These are phyloP conservation scores for Ampelomyces quisqualis DNA, from an alignment of 2,329 filamentous ascomycete species.

Conservation along the genomic window DNA sequence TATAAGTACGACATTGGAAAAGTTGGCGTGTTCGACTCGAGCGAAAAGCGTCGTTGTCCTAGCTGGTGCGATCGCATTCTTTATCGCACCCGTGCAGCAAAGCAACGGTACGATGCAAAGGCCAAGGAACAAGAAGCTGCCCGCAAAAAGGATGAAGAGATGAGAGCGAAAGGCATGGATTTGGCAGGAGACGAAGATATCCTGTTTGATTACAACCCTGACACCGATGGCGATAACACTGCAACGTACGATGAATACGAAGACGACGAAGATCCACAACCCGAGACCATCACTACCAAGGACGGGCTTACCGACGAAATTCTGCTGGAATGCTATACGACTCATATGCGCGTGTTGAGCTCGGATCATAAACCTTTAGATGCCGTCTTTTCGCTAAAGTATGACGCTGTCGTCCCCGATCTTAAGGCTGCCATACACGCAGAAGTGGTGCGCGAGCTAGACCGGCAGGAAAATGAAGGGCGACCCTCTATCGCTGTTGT, in stretches of 20 bases:
- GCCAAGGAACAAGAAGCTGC: constrained; percentile 65
- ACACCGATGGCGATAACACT: constrained; percentile 64
- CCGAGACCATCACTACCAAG: constrained; percentile 57
- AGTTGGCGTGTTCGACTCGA: constrained; percentile 87
- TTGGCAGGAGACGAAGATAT: constrained; percentile 76
- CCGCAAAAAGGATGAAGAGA: constrained; percentile 75
- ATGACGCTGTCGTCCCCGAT: constrained; percentile 81
- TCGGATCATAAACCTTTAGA: constrained; percentile 94
- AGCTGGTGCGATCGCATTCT: constrained; percentile 97
- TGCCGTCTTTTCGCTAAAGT: constrained; percentile 79
- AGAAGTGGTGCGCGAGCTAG: constrained; percentile 83
- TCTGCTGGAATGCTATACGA: constrained; percentile 69
- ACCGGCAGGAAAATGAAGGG: constrained; percentile 88
- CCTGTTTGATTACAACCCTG: constrained; percentile 87
- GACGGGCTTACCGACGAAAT: constrained; percentile 60
- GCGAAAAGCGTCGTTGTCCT: constrained; percentile 87
- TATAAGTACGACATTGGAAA: constrained; percentile 99
- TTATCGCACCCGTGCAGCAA: constrained; percentile 74
- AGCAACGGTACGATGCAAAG: constrained; percentile 64
- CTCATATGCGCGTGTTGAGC: constrained; percentile 84
- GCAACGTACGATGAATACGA: constrained; percentile 41
- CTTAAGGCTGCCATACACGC: constrained; percentile 80
- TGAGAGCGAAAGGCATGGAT: constrained; percentile 77
- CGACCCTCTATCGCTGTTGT: constrained; percentile 81
- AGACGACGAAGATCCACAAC: constrained; percentile 45